Evolutionary conservation across 768 basidiomycete genomes (phyloP).

Genomic region (Amanita pallidorosea): DNA sequence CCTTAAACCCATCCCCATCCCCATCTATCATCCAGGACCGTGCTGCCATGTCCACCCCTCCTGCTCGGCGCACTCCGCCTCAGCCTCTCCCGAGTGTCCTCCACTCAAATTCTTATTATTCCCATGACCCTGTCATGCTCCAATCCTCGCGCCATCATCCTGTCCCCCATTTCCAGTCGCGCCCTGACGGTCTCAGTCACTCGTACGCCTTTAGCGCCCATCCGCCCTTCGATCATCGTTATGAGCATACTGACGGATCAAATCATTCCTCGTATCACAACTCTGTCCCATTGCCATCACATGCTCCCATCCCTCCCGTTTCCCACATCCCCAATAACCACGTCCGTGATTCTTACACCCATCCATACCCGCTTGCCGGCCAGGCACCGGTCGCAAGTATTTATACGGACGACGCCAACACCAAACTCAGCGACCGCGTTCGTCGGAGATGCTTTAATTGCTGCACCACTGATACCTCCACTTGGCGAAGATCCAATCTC

Average conservation of each 20-base stretch:
- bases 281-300: constrained; percentile 8
- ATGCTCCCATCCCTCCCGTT: constrained; percentile 10
- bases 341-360: constrained; percentile 14
- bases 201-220: constrained; percentile 6
- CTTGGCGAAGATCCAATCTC: constrained; percentile 69
- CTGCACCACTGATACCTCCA: constrained; percentile 76
- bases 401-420: constrained; percentile 71
- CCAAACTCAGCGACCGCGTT: constrained; percentile 70
- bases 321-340: constrained; percentile 9
- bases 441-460: constrained; percentile 77
- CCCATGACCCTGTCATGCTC: constrained; percentile 4
- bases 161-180: constrained; percentile 11
- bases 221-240: constrained; percentile 14
- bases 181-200: constrained; percentile 1
- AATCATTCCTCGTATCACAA: constrained; percentile 13
- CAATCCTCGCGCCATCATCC: constrained; percentile 7
- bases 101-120: constrained; percentile 6
- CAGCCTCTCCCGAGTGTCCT: constrained; percentile 5
- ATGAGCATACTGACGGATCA: constrained; percentile 10
- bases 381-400: constrained; percentile 23
- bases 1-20: constrained; percentile 6
- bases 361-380: constrained; percentile 22
- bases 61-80: constrained; percentile 7
- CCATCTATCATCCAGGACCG: constrained; percentile 7
- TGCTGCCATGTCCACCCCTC: constrained; percentile 6